A percentile compares a stretch with the other conserved stretches of the same genome.
Evolutionary conservation across 768 basidiomycete species (phyloP).

Genomic region (Lactarius deliciosus): DNA sequence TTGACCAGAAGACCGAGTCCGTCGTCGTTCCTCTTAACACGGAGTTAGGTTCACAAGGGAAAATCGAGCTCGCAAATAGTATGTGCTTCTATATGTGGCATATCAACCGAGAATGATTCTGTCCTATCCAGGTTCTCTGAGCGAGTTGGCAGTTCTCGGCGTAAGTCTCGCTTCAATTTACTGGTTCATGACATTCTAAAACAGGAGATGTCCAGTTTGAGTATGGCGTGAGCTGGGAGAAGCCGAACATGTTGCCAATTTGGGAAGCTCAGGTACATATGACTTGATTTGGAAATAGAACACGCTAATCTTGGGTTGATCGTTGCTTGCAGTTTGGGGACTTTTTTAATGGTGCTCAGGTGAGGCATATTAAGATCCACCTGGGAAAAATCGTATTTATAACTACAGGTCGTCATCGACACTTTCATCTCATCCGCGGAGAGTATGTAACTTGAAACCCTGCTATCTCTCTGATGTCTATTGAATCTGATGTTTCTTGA

Average conservation of each 20-base stretch:
- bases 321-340: conserved; percentile 69
- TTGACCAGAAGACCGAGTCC: conserved; percentile 80
- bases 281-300: conserved; percentile 5
- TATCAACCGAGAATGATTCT: neutral
- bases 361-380: conserved; percentile 29
- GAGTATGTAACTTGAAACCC: conserved; percentile 48
- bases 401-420: conserved; percentile 72
- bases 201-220: conserved; percentile 59
- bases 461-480: conserved; percentile 2
- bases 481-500: conserved; percentile 16
- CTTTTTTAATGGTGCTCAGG: conserved; percentile 89
- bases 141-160: conserved; percentile 86
- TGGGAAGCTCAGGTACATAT: conserved; percentile 84
- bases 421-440: conserved; percentile 84
- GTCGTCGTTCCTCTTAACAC: conserved; percentile 83
- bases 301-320: conserved; percentile 6
- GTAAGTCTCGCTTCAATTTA: conserved; percentile 44
- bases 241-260: conserved; percentile 75
- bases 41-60: conserved; percentile 52
- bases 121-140: conserved; percentile 63
- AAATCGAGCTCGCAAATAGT: conserved; percentile 88
- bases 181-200: neutral
- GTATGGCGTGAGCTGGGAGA: conserved; percentile 88
- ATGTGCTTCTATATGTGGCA: conserved; percentile 27
- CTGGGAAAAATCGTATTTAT: conserved; percentile 2